Evolutionary conservation across 129 eudicot genomes (phyloP).

Genomic region (Artemisia annua): DNA sequence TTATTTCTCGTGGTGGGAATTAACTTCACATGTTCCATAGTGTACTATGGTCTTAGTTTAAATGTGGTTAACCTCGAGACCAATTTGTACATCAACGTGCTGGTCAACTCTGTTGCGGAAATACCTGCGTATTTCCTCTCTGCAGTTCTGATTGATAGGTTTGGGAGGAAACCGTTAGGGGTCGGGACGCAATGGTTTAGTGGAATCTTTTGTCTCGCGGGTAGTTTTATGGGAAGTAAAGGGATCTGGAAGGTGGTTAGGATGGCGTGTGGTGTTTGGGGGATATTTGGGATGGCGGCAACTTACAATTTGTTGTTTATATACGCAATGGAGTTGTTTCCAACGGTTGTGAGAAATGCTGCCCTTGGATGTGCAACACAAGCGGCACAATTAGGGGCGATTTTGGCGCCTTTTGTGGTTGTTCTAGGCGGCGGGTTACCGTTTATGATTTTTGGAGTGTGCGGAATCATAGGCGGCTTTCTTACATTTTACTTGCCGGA

Average conservation of each 20-base stretch:
- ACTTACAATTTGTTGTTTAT: conserved; percentile 83
- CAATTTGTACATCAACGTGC: conserved; percentile 67
- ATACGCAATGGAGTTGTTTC: conserved; percentile 87
- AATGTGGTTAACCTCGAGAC: conserved; percentile 95
- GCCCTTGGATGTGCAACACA: conserved; percentile 95
- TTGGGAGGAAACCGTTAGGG: conserved; percentile 80
- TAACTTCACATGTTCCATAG: conserved; percentile 69
- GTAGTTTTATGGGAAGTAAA: conserved; percentile 45
- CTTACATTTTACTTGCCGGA: conserved; percentile 82
- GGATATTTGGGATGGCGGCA: conserved; percentile 97
- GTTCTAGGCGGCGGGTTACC: conserved; percentile 67
- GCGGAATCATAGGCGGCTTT: conserved; percentile 74
- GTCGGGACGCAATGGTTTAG: conserved; percentile 88
- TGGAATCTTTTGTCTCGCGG: conserved; percentile 65
- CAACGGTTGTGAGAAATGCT: conserved; percentile 93
- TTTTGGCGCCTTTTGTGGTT: conserved; percentile 79
- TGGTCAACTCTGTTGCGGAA: conserved; percentile 78
- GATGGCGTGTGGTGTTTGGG: conserved; percentile 77
- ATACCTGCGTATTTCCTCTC: conserved; percentile 79
- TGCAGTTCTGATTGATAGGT: conserved; percentile 60
- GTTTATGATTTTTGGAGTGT: conserved; percentile 64
- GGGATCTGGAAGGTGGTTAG: conserved; percentile 65
- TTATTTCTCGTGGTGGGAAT: conserved; percentile 63
- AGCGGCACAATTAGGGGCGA: conserved; percentile 92
- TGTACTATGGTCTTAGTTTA: conserved; percentile 86